Evolutionary conservation across 768 basidiomycete genomes (phyloP).

Genomic region (Rhodotorula babjevae): DNA sequence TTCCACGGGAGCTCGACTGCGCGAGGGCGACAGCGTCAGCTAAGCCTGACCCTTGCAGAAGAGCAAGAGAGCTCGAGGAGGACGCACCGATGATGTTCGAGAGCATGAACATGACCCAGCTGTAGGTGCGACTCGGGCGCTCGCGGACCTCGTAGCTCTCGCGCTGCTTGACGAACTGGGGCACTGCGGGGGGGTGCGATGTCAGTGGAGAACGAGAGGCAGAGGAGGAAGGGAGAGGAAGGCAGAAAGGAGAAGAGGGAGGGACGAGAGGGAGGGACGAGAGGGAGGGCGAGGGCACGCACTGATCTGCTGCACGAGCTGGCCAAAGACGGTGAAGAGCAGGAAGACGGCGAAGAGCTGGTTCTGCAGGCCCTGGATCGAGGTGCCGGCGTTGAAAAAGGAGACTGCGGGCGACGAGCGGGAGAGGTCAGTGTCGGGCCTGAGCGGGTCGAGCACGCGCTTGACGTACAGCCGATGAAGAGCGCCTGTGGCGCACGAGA

Average conservation of each 20-base stretch:
- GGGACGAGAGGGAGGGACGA: no score
- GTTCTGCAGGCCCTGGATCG: neutral
- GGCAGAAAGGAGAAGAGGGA: no score
- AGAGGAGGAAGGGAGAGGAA: no score
- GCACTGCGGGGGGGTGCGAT: constrained; percentile 45
- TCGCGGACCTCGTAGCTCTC: constrained; percentile 64
- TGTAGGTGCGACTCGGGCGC: constrained; percentile 62
- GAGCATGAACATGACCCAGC: constrained; percentile 51
- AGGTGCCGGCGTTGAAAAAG: neutral
- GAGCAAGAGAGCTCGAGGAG: no score
- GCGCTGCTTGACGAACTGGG: constrained; percentile 58
- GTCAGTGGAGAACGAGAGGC: no score
- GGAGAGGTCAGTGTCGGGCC: neutral
- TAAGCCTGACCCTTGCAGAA: no score
- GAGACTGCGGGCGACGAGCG: neutral
- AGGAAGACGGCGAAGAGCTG: constrained; percentile 21
- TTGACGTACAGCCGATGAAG: constrained; percentile 25
- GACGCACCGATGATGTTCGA: constrained; percentile 13
- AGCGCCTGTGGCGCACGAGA: constrained; percentile 6
- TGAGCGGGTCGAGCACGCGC: no score
- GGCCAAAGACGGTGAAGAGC: constrained; percentile 44
- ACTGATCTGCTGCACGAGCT: constrained; percentile 61
- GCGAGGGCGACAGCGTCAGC: constrained; percentile 40
- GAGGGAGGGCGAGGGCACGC: neutral
- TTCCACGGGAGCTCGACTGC: constrained; percentile 41